phyloP scores from a whole-genome alignment of 2,329 filamentous ascomycete genomes.

The Stylonectria norvegica region DNA sequence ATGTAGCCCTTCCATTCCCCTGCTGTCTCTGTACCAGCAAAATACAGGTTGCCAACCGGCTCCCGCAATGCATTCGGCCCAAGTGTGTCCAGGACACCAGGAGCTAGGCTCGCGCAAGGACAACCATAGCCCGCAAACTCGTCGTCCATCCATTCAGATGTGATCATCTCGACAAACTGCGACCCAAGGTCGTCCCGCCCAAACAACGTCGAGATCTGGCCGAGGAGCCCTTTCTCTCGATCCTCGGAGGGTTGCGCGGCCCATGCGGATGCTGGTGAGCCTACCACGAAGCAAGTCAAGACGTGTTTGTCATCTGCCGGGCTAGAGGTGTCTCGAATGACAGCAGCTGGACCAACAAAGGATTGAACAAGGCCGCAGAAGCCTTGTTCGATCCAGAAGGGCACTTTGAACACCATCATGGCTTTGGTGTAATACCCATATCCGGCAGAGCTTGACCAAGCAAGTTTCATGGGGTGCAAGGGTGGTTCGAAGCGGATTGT shows the following conservation, averaged over 20 bases:
- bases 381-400: constrained; percentile 38
- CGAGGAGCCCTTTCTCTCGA: constrained; percentile 20
- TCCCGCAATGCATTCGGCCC: constrained; percentile 33
- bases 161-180: constrained; percentile 32
- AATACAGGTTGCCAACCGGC: constrained; percentile 20
- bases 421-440: constrained; percentile 52
- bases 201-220: constrained; percentile 28
- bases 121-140: constrained; percentile 38
- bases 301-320: constrained; percentile 28
- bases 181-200: constrained; percentile 8
- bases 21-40: constrained; percentile 24
- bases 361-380: constrained; percentile 46
- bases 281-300: constrained; percentile 41
- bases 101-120: constrained; percentile 35
- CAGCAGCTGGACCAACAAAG: constrained; percentile 42
- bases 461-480: constrained; percentile 40
- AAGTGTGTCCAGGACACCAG: constrained; percentile 36
- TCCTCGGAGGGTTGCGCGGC: constrained; percentile 17
- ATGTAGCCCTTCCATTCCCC: constrained; percentile 27
- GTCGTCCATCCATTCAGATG: constrained; percentile 38
- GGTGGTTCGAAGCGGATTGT: constrained; percentile 46
- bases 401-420: constrained; percentile 40
- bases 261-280: constrained; percentile 35
- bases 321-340: constrained; percentile 43
- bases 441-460: constrained; percentile 29